Evolutionary conservation across 768 basidiomycete genomes (phyloP).

Genomic region (Tulasnella sp.): DNA sequence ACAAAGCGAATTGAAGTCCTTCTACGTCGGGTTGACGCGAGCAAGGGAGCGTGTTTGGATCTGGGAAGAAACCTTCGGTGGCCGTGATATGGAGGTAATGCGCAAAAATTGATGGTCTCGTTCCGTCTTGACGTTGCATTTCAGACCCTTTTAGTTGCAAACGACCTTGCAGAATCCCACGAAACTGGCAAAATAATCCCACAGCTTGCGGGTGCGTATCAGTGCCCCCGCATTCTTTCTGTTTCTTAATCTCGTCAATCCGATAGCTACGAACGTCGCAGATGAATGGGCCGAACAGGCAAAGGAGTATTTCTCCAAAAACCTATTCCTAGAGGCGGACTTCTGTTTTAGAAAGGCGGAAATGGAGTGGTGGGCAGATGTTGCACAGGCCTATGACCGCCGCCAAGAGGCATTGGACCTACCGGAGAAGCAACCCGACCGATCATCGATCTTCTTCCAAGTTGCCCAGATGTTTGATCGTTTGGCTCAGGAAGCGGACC

Average conservation of each 20-base stretch:
- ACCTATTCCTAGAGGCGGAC: not conserved
- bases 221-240: not conserved
- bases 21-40: slow-evolving; percentile 28
- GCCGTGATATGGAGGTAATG: slow-evolving; percentile 23
- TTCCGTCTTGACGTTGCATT: not conserved
- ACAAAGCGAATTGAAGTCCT: slow-evolving; percentile 25
- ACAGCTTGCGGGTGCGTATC: slow-evolving; percentile 17
- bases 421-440: not conserved
- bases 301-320: slow-evolving; percentile 1
- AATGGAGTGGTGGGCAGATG: not conserved
- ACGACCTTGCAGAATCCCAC: not conserved
- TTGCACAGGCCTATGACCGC: not conserved
- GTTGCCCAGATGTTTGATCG: not conserved
- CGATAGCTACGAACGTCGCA: not conserved
- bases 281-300: slow-evolving; percentile 22
- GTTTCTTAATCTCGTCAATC: slow-evolving; percentile 1
- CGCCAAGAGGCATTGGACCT: slow-evolving; percentile 5
- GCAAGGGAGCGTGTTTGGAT: slow-evolving; percentile 26
- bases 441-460: not conserved
- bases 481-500: not conserved
- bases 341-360: slow-evolving; percentile 24
- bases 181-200: not conserved
- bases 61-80: slow-evolving; percentile 20
- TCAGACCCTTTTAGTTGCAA: slow-evolving; percentile 18
- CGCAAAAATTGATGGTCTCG: not conserved